Evolutionary conservation across 371 early-diverging fungal species (phyloP), one percentile per base, ranked within the genome.

Genomic region (Choanephora cucurbitarum): DNA sequence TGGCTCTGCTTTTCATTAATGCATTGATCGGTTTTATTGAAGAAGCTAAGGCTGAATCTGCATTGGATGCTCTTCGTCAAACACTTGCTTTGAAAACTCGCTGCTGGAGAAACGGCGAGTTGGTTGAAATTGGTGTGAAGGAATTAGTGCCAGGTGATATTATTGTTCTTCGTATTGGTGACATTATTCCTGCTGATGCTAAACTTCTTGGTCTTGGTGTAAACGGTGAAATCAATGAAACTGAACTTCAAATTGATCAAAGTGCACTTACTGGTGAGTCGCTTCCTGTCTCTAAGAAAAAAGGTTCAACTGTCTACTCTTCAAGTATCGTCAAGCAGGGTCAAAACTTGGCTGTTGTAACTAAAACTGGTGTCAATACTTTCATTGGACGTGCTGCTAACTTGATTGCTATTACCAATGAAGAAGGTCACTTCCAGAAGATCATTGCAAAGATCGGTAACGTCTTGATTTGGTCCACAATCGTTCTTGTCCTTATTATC

Each of bases 191-290:
- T 32, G 98, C 96, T 32, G 97, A 97, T 64, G 88, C 81, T 40
- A 83, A 87, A 19, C 70, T 95, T 21, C 79, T 96, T 50, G 94
- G 96, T 17, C 75, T 93, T 48, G 91, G 86, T 57, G 88, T 87
- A 53, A 85, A 86, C 33, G 94, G 93, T 32, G 90, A 87, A 53
- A 72, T 77, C 2, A 81, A 86, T 19, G 86, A 88, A 21, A 83
- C 81, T 51, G 82, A 87, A 28, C 78, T 96, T 28, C 81, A 88
- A 61, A 85, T 97, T 48, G 98, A 98, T 77, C 96, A 98, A 71
- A 86, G 95, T 10, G 91, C 94, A 24, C 75, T 98, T n/a, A 97
- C 97, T 21, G 98, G 91, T 55, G 98, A 98, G 72, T 91, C 94
- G 9, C 74, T 95, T 34, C 89, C 94, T n/a, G 93, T 90, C 17